Evolutionary conservation across 2,329 filamentous ascomycete genomes (phyloP).

Genomic region (Venturia carpophila): DNA sequence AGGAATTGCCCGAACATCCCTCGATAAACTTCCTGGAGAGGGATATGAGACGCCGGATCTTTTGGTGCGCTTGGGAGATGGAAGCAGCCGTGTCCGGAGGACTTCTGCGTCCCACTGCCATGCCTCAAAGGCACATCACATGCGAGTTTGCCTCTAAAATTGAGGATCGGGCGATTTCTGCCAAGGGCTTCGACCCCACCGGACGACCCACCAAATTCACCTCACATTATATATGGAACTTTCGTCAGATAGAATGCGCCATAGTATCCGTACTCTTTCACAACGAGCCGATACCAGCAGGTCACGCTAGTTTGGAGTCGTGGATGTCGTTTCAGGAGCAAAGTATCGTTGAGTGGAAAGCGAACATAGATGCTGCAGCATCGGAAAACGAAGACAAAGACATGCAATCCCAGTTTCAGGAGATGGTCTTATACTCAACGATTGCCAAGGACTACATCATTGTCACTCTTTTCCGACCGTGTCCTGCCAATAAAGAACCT

Average conservation of each 20-base stretch:
- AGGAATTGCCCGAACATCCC: slow-evolving; percentile 29
- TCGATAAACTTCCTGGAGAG: slow-evolving; percentile 27
- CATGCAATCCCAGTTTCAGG: slow-evolving; percentile 28
- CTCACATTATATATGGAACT: slow-evolving; percentile 29
- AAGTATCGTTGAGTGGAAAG: slow-evolving; percentile 27
- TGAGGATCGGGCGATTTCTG: slow-evolving; percentile 29
- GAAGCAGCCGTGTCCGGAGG: slow-evolving; percentile 31
- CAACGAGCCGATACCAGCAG: slow-evolving; percentile 26
- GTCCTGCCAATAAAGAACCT: slow-evolving; percentile 25
- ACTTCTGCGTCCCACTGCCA: slow-evolving; percentile 27
- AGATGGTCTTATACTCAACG: slow-evolving; percentile 30
- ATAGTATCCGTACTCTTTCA: slow-evolving; percentile 30
- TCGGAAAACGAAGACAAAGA: slow-evolving; percentile 26
- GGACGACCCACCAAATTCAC: slow-evolving; percentile 31
- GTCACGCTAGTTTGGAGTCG: slow-evolving; percentile 25
- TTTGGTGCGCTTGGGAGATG: slow-evolving; percentile 34
- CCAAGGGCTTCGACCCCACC: slow-evolving; percentile 24
- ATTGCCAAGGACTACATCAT: slow-evolving; percentile 29
- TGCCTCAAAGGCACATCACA: slow-evolving; percentile 28
- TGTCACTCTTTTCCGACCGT: slow-evolving; percentile 28
- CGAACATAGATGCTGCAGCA: slow-evolving; percentile 27
- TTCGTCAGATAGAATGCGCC: slow-evolving; percentile 30
- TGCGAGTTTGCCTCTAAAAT: slow-evolving; percentile 30
- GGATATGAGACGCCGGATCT: slow-evolving; percentile 32
- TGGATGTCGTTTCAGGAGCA: slow-evolving; percentile 28